A percentile compares a stretch with the other conserved stretches of the same genome.
These are phyloP conservation scores for Lentinus tigrinus DNA, from an alignment of 768 basidiomycete species.

Conservation along the genomic window DNA sequence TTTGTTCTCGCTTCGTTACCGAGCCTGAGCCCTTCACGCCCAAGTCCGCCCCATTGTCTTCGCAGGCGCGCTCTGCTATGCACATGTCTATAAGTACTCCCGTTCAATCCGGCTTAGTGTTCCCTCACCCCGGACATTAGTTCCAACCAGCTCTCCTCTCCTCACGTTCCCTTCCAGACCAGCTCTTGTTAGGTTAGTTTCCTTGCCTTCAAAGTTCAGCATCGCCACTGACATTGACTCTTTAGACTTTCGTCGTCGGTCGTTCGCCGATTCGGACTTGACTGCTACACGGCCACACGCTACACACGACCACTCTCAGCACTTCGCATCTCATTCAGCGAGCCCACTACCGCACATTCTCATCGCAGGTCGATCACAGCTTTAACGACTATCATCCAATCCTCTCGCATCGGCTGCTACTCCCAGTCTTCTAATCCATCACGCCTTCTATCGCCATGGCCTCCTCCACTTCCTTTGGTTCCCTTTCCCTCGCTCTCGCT, in stretches of 20 bases:
- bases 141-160: conserved; percentile 23
- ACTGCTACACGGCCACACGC: conserved; percentile 30
- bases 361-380: conserved; percentile 67
- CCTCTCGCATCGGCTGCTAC: conserved; percentile 22
- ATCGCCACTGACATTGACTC: background rate
- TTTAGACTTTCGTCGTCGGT: conserved; percentile 23
- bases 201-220: background rate
- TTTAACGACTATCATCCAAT: conserved; percentile 21
- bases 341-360: conserved; percentile 31
- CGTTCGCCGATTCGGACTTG: conserved; percentile 16
- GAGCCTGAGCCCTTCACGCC: conserved; percentile 6
- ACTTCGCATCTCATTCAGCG: conserved; percentile 36
- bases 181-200: conserved; percentile 30
- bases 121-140: conserved; percentile 30
- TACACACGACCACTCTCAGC: conserved; percentile 22
- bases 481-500: conserved; percentile 65
- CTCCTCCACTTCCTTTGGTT: conserved; percentile 29
- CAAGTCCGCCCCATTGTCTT: conserved; percentile 27
- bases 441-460: conserved; percentile 25
- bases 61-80: conserved; percentile 14
- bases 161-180: conserved; percentile 26
- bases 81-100: conserved; percentile 30
- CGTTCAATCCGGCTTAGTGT: conserved; percentile 10
- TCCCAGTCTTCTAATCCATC: conserved; percentile 11
- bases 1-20: conserved; percentile 33